A percentile compares a stretch with the other conserved stretches of the same genome.
Conservation (phyloP, 2,329 filamentous ascomycete genomes). For the Beauveria rudraprayagi region DNA sequence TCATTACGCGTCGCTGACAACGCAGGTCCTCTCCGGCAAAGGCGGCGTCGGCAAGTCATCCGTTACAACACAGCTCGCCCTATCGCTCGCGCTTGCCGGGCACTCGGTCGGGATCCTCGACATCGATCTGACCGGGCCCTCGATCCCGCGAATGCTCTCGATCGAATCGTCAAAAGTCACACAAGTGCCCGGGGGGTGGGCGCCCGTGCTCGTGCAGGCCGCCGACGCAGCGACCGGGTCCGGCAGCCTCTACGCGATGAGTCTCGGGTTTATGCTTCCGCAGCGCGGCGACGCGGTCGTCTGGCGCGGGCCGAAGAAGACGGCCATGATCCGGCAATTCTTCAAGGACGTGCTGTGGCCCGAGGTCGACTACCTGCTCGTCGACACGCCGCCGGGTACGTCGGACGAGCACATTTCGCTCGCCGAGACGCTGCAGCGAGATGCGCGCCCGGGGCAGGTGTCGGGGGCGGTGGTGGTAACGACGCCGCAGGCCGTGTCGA, state of each 20-base stretch:
- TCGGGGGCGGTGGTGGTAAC: slow-evolving; percentile 90
- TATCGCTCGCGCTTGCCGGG: slow-evolving; percentile 77
- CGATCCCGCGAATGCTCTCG: slow-evolving; percentile 89
- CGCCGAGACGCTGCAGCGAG: slow-evolving; percentile 70
- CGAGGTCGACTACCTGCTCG: slow-evolving; percentile 80
- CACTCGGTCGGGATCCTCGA: slow-evolving; percentile 92
- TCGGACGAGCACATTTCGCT: slow-evolving; percentile 96
- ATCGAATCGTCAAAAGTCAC: slow-evolving; percentile 85
- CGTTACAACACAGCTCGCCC: slow-evolving; percentile 90
- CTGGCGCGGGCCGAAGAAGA: slow-evolving; percentile 97
- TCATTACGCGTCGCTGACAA: not conserved
- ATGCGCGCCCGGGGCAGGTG: slow-evolving; percentile 57
- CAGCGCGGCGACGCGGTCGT: slow-evolving; percentile 85
- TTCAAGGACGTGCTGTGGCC: slow-evolving; percentile 85
- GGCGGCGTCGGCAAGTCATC: slow-evolving; percentile 97
- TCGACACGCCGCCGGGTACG: slow-evolving; percentile 93
- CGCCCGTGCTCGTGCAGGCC: slow-evolving; percentile 77
- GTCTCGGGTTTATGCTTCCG: slow-evolving; percentile 80
- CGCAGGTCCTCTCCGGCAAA: slow-evolving; percentile 80
- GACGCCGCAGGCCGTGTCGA: slow-evolving; percentile 88
- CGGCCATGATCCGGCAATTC: slow-evolving; percentile 97
- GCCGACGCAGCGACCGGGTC: slow-evolving; percentile 41
- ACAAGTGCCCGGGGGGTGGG: slow-evolving; percentile 85
- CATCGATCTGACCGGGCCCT: slow-evolving; percentile 91
- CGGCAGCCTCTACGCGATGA: slow-evolving; percentile 76